These are phyloP conservation scores for Skeletonema tropicum DNA, from an alignment of 108 stramenopile species.

Conservation along the genomic window DNA sequence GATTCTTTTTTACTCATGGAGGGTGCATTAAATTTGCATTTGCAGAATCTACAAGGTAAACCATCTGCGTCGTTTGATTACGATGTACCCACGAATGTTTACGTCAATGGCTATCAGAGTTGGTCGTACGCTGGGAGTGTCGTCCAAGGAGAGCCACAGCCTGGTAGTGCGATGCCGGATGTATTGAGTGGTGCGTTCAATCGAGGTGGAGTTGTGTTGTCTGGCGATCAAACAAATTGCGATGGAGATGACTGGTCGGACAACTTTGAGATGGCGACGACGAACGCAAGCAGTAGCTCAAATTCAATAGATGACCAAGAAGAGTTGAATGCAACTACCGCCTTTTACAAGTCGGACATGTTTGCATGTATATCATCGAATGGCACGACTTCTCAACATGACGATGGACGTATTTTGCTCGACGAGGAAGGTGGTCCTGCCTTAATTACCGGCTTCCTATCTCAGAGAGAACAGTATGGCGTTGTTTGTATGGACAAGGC, in stretches of 20 bases:
- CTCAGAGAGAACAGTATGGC: conserved; percentile 87
- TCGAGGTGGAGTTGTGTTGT: conserved; percentile 56
- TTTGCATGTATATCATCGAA: conserved; percentile 80
- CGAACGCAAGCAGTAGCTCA: neutral
- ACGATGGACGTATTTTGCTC: conserved; percentile 49
- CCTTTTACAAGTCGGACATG: conserved; percentile 80
- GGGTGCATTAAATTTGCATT: conserved; percentile 49
- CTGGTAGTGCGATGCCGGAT: conserved; percentile 75
- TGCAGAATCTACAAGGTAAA: conserved; percentile 12
- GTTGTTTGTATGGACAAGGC: conserved; percentile 64
- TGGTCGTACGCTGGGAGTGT: conserved; percentile 87
- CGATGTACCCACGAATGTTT: conserved; percentile 72
- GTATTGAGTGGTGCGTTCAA: conserved; percentile 81
- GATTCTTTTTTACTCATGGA: conserved; percentile 81
- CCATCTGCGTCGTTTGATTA: conserved; percentile 37
- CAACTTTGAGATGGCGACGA: conserved; percentile 3
- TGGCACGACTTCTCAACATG: conserved; percentile 35
- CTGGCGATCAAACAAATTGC: conserved; percentile 15
- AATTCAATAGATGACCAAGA: neutral
- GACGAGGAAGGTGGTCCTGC: conserved; percentile 88
- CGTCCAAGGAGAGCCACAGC: conserved; percentile 72
- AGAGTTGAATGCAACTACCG: conserved; percentile 30
- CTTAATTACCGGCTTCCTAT: conserved; percentile 84
- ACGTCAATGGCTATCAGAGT: conserved; percentile 86
- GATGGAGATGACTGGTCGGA: conserved; percentile 22